A percentile compares a stretch with the other conserved stretches of the same genome.
phyloP scores from a whole-genome alignment of 257 asterid genomes.

The Solanum bukasovii region DNA sequence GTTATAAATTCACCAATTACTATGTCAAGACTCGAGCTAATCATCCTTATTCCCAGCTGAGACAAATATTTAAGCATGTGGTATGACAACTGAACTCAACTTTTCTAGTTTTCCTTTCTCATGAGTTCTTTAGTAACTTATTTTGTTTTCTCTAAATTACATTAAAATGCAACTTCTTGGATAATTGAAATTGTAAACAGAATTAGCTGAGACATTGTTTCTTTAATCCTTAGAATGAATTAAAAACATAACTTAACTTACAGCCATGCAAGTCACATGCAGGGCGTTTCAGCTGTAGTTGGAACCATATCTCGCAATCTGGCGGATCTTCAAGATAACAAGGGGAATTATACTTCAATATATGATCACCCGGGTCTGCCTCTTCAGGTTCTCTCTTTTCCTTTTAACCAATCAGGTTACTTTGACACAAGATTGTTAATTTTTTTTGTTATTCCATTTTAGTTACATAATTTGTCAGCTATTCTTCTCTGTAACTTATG shows the following conservation, averaged over 20 bases:
- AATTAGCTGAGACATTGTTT: neutral
- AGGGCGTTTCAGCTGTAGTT: conserved; percentile 97
- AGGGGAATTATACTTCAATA: conserved; percentile 84
- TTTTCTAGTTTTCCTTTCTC: neutral
- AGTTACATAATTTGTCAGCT: neutral
- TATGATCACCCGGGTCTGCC: conserved; percentile 82
- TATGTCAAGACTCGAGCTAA: conserved; percentile 93
- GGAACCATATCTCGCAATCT: conserved; percentile 98
- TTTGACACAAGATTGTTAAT: neutral
- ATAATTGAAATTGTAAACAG: neutral
- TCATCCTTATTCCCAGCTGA: conserved; percentile 98
- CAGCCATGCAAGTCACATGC: conserved; percentile 11
- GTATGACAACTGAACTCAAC: conserved; percentile 33
- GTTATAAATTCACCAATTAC: conserved; percentile 80
- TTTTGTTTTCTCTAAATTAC: neutral
- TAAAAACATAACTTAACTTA: neutral
- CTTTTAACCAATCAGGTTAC: neutral
- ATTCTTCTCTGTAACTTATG: neutral
- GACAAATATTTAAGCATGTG: conserved; percentile 96
- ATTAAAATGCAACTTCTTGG: neutral
- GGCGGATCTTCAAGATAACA: conserved; percentile 84
- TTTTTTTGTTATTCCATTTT: neutral
- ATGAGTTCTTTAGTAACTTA: neutral
- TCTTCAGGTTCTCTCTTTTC: conserved; percentile 36
- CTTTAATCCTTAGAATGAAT: neutral